Evolutionary conservation across 768 basidiomycete genomes (phyloP), one percentile per base, ranked within the genome.

Genomic region (Suillus weaverae): DNA sequence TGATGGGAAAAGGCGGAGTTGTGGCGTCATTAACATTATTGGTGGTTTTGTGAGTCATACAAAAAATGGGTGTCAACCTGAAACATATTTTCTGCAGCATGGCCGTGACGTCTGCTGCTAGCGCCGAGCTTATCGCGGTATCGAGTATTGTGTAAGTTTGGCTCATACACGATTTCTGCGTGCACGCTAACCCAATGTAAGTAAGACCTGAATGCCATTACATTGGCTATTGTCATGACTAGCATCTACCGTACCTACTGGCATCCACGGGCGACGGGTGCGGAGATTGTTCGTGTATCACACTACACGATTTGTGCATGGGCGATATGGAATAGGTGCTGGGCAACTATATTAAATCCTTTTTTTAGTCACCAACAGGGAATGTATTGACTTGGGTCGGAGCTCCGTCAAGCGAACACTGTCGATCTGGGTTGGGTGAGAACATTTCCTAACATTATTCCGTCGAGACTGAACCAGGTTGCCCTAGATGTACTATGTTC

Each of bases 251-350:
- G 76, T 39, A 78, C 79, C 5, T 79, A 79, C 66, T 73, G 70
- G 62, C 62, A 71, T 5, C 75, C 74, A 1, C 69, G 74, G 26
- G 76, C 76, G 0, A 70, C 70, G 11, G 76, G 76, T 18, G 62
- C 66, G 20, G 74, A 78, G 65, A 74, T 79, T 59, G 74, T 79
- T 10, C 71, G 72, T 16, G 71, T 77, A 8, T 76, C 77, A 11
- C 76, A 78, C 67, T 68, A 70, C 48, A 70, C 73, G 61, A 76
- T 78, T 44, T 72, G 73, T 48, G 65, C 75, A 20, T 76, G 76
- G 78, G 77, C 76, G 4, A 71, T 79, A 41, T 79, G 78, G 78
- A 77, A 76, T 51, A 76, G 77, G 3, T 73, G 70, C 50, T 79
- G 78, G 78, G 71, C 73, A 9, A 74, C 74, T 2, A 79, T 78